Conservation (phyloP, 2,329 filamentous ascomycete species). For the Monosporascus sp. region DNA sequence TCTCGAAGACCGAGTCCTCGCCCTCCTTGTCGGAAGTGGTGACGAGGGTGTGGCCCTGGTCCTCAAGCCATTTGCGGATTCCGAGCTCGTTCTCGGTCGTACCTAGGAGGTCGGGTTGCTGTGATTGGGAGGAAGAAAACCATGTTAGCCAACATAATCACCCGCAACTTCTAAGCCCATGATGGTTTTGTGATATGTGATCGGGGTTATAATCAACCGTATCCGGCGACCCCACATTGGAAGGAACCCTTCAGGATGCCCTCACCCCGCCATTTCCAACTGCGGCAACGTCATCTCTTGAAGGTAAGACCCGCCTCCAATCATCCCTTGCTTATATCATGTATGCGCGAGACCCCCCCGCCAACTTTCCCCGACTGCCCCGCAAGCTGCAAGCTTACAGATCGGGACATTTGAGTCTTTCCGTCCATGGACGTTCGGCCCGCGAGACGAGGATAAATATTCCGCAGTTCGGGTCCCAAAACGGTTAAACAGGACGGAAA, state of each 20-base stretch:
- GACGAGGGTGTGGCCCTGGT: conserved; percentile 90
- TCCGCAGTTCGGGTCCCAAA: background rate
- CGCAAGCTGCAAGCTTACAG: background rate
- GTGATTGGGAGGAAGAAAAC: conserved; percentile 13
- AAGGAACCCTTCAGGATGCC: background rate
- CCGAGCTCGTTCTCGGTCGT: conserved; percentile 99
- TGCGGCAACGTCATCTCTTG: background rate
- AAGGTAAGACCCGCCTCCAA: background rate
- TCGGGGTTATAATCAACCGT: conserved; percentile 12
- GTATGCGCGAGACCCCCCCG: background rate
- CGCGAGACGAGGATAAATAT: background rate
- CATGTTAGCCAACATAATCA: conserved; percentile 12
- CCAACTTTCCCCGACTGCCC: background rate
- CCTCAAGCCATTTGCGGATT: conserved; percentile 94
- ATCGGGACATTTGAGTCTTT: background rate
- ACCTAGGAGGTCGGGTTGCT: conserved; percentile 78
- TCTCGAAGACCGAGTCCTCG: conserved; percentile 86
- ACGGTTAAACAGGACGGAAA: background rate
- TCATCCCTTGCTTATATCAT: background rate
- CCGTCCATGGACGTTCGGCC: background rate
- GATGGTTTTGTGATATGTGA: conserved; percentile 5
- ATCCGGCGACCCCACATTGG: background rate
- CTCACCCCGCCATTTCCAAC: background rate
- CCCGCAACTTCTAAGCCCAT: conserved; percentile 3
- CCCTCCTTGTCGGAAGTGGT: conserved; percentile 98